Percentiles rank a stretch among this genome's conserved stretches.
Evolutionary conservation across 1,139 yeast genomes (phyloP).

Genomic region (Debaryomycetaceae sp.): DNA sequence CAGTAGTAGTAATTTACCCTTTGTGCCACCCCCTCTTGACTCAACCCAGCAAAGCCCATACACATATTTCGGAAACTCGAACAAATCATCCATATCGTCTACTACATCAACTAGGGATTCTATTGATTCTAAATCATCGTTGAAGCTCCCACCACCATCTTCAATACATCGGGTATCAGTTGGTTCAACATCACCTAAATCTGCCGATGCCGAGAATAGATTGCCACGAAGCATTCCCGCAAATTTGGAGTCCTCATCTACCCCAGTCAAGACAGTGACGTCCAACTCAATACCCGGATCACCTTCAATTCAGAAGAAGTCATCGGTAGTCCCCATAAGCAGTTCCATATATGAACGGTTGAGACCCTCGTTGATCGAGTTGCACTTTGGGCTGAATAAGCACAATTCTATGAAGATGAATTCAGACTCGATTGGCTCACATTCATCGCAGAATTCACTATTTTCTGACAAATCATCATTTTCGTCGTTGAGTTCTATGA

Average conservation of each 20-base stretch:
- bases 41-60: background rate
- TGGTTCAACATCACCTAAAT: constrained; percentile 4
- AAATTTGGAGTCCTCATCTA: constrained; percentile 2
- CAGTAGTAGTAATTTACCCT: background rate
- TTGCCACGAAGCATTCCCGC: constrained; percentile 7
- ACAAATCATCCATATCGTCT: constrained; percentile 2
- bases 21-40: constrained; percentile 5
- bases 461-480: constrained; percentile 34
- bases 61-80: background rate
- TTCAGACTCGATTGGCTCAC: constrained; percentile 26
- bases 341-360: constrained; percentile 26
- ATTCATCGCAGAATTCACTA: constrained; percentile 29
- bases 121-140: constrained; percentile 8
- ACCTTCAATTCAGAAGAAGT: constrained; percentile 13
- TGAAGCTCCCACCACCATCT: constrained; percentile 19
- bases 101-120: constrained; percentile 3
- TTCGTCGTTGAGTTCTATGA: constrained; percentile 28
- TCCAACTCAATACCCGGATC: constrained; percentile 10
- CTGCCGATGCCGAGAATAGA: constrained; percentile 6
- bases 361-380: constrained; percentile 43
- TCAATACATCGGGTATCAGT: constrained; percentile 11
- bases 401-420: constrained; percentile 5
- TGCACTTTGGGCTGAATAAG: constrained; percentile 21
- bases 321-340: constrained; percentile 16
- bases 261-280: constrained; percentile 3